These are phyloP conservation scores for Castanea mollissima DNA, from an alignment of 306 rosid genomes.

Conservation along the genomic window DNA sequence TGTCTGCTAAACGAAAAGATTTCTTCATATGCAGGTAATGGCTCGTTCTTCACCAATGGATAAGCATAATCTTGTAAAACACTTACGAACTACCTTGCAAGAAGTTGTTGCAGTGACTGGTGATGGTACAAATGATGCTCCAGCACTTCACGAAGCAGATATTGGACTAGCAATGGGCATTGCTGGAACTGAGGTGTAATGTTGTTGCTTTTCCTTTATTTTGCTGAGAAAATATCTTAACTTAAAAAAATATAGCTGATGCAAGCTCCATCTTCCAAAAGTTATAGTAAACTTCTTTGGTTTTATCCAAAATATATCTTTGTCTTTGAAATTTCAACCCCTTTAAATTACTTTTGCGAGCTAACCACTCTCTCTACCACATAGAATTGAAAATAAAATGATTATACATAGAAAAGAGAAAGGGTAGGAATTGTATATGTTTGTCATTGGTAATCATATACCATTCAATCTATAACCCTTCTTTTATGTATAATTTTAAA, in stretches of 20 bases:
- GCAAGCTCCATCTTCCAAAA: background rate
- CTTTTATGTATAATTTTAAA: too few relatives aligned
- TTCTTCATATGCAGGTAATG: slow-evolving; percentile 66
- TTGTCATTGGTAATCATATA: background rate
- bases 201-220: background rate
- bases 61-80: slow-evolving; percentile 86
- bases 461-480: too few relatives aligned
- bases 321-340: slow-evolving; percentile 19
- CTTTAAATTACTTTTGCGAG: slow-evolving; percentile 1
- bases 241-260: slow-evolving; percentile 12
- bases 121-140: slow-evolving; percentile 98
- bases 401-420: background rate
- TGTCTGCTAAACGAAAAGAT: slow-evolving; percentile 14
- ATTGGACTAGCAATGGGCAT: slow-evolving; percentile 99
- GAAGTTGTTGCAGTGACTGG: slow-evolving; percentile 99
- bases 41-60: slow-evolving; percentile 98
- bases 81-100: slow-evolving; percentile 76
- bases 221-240: background rate
- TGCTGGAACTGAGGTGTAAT: slow-evolving; percentile 90
- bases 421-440: background rate
- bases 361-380: background rate
- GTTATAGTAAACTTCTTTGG: background rate
- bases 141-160: slow-evolving; percentile 99
- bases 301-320: slow-evolving; percentile 1
- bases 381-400: slow-evolving; percentile 5